Conservation (phyloP, 441 rosid genomes). For the Populus hybrid region DNA sequence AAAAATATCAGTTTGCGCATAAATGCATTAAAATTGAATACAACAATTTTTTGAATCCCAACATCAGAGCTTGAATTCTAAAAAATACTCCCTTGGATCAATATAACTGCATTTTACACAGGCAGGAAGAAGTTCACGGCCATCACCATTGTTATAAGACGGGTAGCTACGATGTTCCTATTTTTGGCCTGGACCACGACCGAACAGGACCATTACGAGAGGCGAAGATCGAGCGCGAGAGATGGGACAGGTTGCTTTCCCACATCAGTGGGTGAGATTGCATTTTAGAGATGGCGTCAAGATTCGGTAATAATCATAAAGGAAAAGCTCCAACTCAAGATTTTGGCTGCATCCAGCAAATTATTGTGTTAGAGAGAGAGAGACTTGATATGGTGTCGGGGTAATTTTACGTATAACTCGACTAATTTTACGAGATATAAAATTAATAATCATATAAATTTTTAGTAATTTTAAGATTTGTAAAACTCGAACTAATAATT, state of each 20-base stretch:
- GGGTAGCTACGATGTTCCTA: not conserved
- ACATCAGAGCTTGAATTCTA: not conserved
- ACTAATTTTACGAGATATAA: rapidly evolving
- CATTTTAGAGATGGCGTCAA: not conserved
- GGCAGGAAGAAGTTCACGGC: not conserved
- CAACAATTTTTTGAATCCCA: not conserved
- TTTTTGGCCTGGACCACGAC: not conserved
- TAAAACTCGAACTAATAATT: rapidly evolving
- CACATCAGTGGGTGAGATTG: constrained; percentile 11
- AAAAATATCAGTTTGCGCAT: not conserved
- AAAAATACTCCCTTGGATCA: not conserved
- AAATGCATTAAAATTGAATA: not conserved
- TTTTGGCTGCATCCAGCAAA: constrained; percentile 5
- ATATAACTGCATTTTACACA: not conserved
- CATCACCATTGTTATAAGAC: not conserved
- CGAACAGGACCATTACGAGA: not conserved
- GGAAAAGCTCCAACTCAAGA: not conserved
- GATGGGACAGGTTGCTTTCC: constrained; percentile 16
- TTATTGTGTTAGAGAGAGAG: not conserved
- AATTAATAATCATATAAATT: too few relatives aligned
- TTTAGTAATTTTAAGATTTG: rapidly evolving
- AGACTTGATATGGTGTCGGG: too few relatives aligned
- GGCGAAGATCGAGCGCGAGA: not conserved
- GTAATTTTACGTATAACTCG: too few relatives aligned
- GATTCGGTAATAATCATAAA: constrained; percentile 15